phyloP scores from a whole-genome alignment of 2,329 filamentous ascomycete genomes.

The Coleophoma cylindrospora region DNA sequence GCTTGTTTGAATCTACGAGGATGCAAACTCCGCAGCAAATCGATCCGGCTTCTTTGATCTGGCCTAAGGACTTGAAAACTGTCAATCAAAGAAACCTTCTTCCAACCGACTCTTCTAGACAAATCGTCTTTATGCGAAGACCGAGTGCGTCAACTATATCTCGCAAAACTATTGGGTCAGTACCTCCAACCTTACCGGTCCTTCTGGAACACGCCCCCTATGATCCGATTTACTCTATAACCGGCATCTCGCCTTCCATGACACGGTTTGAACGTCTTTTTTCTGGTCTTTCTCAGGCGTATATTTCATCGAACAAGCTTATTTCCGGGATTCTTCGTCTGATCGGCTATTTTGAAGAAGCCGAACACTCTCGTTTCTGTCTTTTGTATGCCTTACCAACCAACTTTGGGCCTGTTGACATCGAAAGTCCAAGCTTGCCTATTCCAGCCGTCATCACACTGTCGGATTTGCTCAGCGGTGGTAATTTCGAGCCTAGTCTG shows the following conservation, averaged over 20 bases:
- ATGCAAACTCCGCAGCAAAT: conserved; percentile 59
- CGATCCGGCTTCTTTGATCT: conserved; percentile 47
- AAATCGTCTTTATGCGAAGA: conserved; percentile 27
- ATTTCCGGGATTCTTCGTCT: conserved; percentile 55
- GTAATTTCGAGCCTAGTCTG: conserved; percentile 57
- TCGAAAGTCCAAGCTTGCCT: conserved; percentile 39
- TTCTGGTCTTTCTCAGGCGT: conserved; percentile 38
- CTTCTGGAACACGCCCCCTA: conserved; percentile 68
- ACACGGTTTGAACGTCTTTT: conserved; percentile 60
- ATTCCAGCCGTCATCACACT: conserved; percentile 40
- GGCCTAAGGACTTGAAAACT: conserved; percentile 24
- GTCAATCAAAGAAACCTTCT: conserved; percentile 17
- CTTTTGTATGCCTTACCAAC: conserved; percentile 71
- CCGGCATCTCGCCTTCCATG: conserved; percentile 61
- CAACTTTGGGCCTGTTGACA: conserved; percentile 53
- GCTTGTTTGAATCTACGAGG: conserved; percentile 50
- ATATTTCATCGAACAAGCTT: conserved; percentile 46
- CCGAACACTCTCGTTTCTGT: conserved; percentile 63
- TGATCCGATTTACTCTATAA: conserved; percentile 55
- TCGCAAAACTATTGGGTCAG: conserved; percentile 13
- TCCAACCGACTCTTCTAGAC: conserved; percentile 27
- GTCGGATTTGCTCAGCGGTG: conserved; percentile 43
- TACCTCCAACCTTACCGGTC: conserved; percentile 36
- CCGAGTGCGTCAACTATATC: conserved; percentile 14
- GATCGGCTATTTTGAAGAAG: conserved; percentile 70